Conservation (phyloP, 176 grass and related monocot genomes). For the Poa annua region DNA sequence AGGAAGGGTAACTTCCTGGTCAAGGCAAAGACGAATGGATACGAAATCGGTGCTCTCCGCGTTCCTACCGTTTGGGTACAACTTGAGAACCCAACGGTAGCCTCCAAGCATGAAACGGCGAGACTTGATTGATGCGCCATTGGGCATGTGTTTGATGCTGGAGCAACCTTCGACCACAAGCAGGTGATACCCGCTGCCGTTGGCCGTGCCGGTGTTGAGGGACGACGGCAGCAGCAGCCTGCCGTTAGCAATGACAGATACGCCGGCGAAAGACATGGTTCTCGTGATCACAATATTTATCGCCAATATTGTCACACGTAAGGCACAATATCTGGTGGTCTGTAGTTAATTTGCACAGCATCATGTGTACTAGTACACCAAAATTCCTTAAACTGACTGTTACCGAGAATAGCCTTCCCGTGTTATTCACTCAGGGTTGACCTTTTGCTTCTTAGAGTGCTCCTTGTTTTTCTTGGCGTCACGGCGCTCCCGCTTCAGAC, state of each 20-base stretch:
- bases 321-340: no score
- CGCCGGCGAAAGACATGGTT: conserved; percentile 10
- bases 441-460: conserved; percentile 77
- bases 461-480: conserved; percentile 83
- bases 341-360: no score
- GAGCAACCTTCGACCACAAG: not conserved
- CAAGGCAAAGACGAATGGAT: no score
- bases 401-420: not conserved
- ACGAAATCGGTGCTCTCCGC: not conserved
- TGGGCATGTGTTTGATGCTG: not conserved
- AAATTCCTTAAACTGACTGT: conserved; percentile 11
- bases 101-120: not conserved
- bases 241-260: not conserved
- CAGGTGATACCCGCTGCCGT: not conserved
- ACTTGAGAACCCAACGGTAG: not conserved
- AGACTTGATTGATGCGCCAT: rapidly evolving
- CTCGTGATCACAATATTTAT: no score
- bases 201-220: not conserved
- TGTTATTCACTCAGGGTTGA: conserved; percentile 48
- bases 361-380: not conserved
- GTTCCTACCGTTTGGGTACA: not conserved
- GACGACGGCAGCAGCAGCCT: not conserved
- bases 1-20: no score
- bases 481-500: conserved; percentile 78
- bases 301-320: no score